phyloP scores from a whole-genome alignment of 805 yeast genomes.

The Yamadazyma sp. region DNA sequence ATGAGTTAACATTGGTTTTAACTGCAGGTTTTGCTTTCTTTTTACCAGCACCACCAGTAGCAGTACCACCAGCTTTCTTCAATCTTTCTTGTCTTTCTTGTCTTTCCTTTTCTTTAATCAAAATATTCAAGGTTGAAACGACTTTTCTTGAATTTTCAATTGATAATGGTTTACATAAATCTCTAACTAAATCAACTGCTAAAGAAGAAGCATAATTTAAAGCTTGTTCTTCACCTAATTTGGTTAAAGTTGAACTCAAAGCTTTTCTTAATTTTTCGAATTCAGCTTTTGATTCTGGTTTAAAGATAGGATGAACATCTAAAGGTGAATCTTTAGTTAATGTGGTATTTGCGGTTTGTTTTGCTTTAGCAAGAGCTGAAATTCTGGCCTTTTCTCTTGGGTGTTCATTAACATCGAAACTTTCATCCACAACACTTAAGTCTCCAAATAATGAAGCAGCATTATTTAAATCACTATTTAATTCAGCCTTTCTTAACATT shows the following conservation, averaged over 20 bases:
- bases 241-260: conserved; percentile 20
- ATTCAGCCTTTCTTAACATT: conserved; percentile 73
- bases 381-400: conserved; percentile 51
- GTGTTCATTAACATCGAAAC: conserved; percentile 42
- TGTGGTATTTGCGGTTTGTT: conserved; percentile 19
- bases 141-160: conserved; percentile 84
- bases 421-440: conserved; percentile 43
- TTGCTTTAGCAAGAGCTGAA: conserved; percentile 38
- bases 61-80: conserved; percentile 78
- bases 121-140: conserved; percentile 75
- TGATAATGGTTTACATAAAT: conserved; percentile 74
- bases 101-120: conserved; percentile 80
- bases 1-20: conserved; percentile 49
- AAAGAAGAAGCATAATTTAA: conserved; percentile 70
- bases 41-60: conserved; percentile 92
- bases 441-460: conserved; percentile 92
- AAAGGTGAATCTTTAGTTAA: conserved; percentile 63
- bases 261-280: conserved; percentile 47
- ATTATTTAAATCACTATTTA: conserved; percentile 82
- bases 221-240: conserved; percentile 52
- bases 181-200: conserved; percentile 84
- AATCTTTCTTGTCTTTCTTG: conserved; percentile 87
- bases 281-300: conserved; percentile 76
- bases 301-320: conserved; percentile 76
- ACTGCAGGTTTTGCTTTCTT: conserved; percentile 85